Evolutionary conservation across 257 asterid genomes (phyloP).

Genomic region (Nyctanthes arbortristis): DNA sequence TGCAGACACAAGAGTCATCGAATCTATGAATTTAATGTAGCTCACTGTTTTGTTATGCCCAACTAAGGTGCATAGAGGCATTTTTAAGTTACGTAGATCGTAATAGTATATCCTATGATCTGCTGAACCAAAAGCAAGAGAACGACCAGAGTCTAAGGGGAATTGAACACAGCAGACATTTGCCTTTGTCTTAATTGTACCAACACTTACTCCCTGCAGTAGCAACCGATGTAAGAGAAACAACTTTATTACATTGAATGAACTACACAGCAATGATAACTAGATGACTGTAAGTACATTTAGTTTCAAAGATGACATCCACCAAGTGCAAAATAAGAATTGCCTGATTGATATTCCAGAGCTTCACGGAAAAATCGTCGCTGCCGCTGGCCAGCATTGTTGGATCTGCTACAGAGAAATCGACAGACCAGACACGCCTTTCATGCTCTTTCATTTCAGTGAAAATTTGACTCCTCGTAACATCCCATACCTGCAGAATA

Average conservation of each 20-base stretch:
- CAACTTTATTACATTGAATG: constrained; percentile 49
- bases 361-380: constrained; percentile 95
- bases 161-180: constrained; percentile 98
- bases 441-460: constrained; percentile 97
- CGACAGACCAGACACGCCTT: constrained; percentile 93
- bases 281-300: constrained; percentile 76
- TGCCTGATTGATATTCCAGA: constrained; percentile 99
- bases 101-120: constrained; percentile 91
- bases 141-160: constrained; percentile 78
- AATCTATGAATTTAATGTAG: constrained; percentile 84
- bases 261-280: constrained; percentile 39
- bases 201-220: too few species aligned
- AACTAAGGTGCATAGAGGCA: constrained; percentile 82
- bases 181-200: constrained; percentile 87
- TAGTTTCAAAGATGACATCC: constrained; percentile 93
- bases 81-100: constrained; percentile 79
- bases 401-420: constrained; percentile 90
- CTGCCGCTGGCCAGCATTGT: constrained; percentile 96
- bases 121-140: constrained; percentile 96
- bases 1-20: constrained; percentile 86
- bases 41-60: constrained; percentile 97
- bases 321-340: constrained; percentile 90
- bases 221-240: constrained; percentile 67
- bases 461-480: too few species aligned
- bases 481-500: constrained; percentile 82